phyloP scores from a whole-genome alignment of 805 yeast species.

The Zygosaccharomyces gambellarensis region DNA sequence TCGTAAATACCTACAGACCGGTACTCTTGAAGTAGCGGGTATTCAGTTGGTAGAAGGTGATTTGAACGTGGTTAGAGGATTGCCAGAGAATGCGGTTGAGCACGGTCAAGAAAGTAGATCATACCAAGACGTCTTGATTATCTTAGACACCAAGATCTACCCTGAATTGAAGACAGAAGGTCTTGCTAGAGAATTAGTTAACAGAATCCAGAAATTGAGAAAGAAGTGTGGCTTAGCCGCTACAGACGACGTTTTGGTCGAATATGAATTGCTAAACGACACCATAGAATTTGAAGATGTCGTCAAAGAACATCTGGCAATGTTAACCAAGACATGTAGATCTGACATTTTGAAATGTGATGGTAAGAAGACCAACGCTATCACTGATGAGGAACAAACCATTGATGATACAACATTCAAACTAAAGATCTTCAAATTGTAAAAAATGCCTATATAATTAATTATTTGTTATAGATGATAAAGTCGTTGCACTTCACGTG shows the following conservation, averaged over 20 bases:
- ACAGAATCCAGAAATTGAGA: constrained; percentile 95
- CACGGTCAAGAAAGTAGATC: constrained; percentile 84
- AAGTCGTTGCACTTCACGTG: constrained; percentile 3
- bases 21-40: constrained; percentile 81
- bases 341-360: constrained; percentile 42
- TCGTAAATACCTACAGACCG: constrained; percentile 62
- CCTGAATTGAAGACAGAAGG: constrained; percentile 91
- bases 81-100: constrained; percentile 60
- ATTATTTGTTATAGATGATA: constrained; percentile 3
- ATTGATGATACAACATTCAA: constrained; percentile 75
- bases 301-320: constrained; percentile 56
- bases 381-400: constrained; percentile 85
- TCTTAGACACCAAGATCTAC: constrained; percentile 81
- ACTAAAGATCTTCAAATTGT: constrained; percentile 70
- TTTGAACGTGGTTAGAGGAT: constrained; percentile 81
- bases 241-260: constrained; percentile 90
- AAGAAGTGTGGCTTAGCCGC: constrained; percentile 93
- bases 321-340: constrained; percentile 75
- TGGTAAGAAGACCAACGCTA: constrained; percentile 44
- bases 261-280: constrained; percentile 60
- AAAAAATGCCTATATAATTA: constrained; percentile 22
- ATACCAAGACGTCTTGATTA: constrained; percentile 82
- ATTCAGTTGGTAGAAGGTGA: constrained; percentile 84
- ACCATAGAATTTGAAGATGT: constrained; percentile 61
- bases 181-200: constrained; percentile 90